A percentile compares a stretch with the other conserved stretches of the same genome.
phyloP scores from a whole-genome alignment of 1,139 yeast genomes.

The Yamadazyma membranifaciens region DNA sequence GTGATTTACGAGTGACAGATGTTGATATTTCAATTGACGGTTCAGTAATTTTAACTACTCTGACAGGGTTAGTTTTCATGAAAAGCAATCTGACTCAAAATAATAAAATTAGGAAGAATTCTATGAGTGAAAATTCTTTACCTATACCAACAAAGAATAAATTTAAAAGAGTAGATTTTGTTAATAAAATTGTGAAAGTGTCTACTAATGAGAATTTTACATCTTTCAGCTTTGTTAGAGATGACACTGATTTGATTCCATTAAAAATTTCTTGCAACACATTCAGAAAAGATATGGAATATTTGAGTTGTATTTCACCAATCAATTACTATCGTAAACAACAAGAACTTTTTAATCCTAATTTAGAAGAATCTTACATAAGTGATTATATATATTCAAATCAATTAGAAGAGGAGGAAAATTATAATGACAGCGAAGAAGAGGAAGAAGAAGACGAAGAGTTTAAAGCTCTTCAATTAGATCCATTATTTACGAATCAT shows the following conservation, averaged over 20 bases:
- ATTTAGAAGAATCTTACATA: slow-evolving; percentile 22
- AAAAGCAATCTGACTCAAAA: slow-evolving; percentile 17
- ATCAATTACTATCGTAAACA: slow-evolving; percentile 31
- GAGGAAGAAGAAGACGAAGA: slow-evolving; percentile 16
- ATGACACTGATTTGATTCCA: slow-evolving; percentile 58
- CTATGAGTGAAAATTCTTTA: slow-evolving; percentile 28
- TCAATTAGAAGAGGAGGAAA: slow-evolving; percentile 10
- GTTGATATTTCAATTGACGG: slow-evolving; percentile 72
- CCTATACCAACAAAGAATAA: slow-evolving; percentile 40
- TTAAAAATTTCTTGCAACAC: slow-evolving; percentile 44
- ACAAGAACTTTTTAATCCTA: slow-evolving; percentile 27
- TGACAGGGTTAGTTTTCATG: slow-evolving; percentile 61
- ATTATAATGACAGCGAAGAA: slow-evolving; percentile 17
- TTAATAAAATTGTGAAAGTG: slow-evolving; percentile 59
- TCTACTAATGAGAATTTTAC: slow-evolving; percentile 65
- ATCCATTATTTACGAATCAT: slow-evolving; percentile 18
- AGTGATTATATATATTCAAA: slow-evolving; percentile 28
- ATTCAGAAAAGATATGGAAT: slow-evolving; percentile 46
- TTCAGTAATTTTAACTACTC: slow-evolving; percentile 63
- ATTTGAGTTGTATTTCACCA: slow-evolving; percentile 45
- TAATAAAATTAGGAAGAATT: slow-evolving; percentile 27
- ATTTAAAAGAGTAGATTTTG: slow-evolving; percentile 51
- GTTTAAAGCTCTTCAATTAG: slow-evolving; percentile 12
- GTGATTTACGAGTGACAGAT: slow-evolving; percentile 53
- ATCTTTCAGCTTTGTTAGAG: slow-evolving; percentile 68